phyloP scores from a whole-genome alignment of 768 basidiomycete genomes.

The Lyophyllum decastes region DNA sequence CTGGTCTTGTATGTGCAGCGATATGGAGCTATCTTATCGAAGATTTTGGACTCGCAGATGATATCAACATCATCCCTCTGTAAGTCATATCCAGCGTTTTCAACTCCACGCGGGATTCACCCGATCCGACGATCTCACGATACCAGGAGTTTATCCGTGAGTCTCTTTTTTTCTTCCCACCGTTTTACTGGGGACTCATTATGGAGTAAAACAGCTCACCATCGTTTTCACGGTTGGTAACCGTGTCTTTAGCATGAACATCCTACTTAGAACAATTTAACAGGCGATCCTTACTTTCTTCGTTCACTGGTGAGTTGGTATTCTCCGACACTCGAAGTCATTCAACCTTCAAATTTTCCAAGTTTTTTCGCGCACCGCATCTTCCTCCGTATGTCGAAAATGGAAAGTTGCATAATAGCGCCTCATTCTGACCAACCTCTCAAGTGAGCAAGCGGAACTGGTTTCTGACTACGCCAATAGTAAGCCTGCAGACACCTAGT shows the following conservation, averaged over 20 bases:
- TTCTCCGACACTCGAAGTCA: background rate
- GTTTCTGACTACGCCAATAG: conserved; percentile 24
- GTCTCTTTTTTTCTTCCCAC: background rate
- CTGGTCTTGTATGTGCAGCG: conserved; percentile 22
- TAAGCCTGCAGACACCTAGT: conserved; percentile 14
- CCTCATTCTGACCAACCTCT: background rate
- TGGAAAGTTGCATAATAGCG: background rate
- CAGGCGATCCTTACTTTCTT: conserved; percentile 29
- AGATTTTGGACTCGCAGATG: conserved; percentile 14
- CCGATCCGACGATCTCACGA: background rate
- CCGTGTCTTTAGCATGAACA: background rate
- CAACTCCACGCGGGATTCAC: background rate
- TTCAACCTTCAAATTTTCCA: background rate
- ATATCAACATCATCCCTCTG: conserved; percentile 24
- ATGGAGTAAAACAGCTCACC: conserved; percentile 11
- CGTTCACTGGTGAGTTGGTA: conserved; percentile 25
- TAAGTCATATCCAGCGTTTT: conserved; percentile 12
- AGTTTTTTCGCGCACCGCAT: conserved; percentile 30
- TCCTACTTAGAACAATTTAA: background rate
- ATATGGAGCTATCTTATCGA: conserved; percentile 28
- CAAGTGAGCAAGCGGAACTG: conserved; percentile 28
- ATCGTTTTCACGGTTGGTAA: conserved; percentile 21
- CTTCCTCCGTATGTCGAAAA: conserved; percentile 18
- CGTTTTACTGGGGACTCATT: background rate
- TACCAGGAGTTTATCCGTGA: conserved; percentile 10